Percentiles rank a stretch among this genome's conserved stretches.
phyloP scores from a whole-genome alignment of 768 basidiomycete species.

The Inosperma sp. region DNA sequence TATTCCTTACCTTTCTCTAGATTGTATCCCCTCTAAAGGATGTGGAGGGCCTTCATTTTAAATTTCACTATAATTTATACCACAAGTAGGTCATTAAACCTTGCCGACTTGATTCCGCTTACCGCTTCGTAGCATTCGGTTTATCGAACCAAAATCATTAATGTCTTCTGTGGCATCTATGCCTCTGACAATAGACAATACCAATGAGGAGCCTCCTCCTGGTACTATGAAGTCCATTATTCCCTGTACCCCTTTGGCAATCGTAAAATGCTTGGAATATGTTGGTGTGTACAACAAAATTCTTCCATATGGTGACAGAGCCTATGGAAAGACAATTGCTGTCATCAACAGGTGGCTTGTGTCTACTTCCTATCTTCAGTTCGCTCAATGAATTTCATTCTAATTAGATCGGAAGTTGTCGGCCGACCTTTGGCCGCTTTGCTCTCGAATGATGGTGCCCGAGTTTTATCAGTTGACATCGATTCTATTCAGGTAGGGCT shows the following conservation, averaged over 20 bases:
- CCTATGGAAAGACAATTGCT: constrained; percentile 88
- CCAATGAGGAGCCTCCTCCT: constrained; percentile 62
- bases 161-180: constrained; percentile 42
- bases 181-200: constrained; percentile 31
- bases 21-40: constrained; percentile 96
- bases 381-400: constrained; percentile 7
- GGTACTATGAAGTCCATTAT: constrained; percentile 95
- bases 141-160: constrained; percentile 76
- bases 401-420: constrained; percentile 85
- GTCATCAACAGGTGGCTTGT: constrained; percentile 80
- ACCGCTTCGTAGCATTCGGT: constrained; percentile 68
- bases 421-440: constrained; percentile 95
- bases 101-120: neutral
- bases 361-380: neutral
- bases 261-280: constrained; percentile 92
- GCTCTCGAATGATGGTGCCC: constrained; percentile 92
- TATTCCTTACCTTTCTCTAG: constrained; percentile 30
- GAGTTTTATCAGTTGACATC: constrained; percentile 93
- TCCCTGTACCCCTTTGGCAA: constrained; percentile 94
- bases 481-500: constrained; percentile 76
- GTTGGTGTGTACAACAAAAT: constrained; percentile 91
- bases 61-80: constrained; percentile 91
- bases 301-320: constrained; percentile 90
- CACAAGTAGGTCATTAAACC: constrained; percentile 64
- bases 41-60: constrained; percentile 95